phyloP scores from a whole-genome alignment of 176 grass and related monocot species.

The Triticum timopheevii region DNA sequence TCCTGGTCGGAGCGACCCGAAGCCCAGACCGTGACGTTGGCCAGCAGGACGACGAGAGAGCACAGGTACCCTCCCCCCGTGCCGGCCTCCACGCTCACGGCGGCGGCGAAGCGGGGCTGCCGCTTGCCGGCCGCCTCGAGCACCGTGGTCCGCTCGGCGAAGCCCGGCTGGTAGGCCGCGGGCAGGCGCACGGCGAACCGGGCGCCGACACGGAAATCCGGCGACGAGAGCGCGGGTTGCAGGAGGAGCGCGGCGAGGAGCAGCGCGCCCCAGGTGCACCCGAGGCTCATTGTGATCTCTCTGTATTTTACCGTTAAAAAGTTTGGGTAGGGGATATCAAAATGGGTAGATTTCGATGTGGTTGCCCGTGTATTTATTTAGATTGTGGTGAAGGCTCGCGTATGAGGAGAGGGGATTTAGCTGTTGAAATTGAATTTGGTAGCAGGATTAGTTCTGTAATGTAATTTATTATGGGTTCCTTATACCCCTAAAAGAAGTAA shows the following conservation, averaged over 20 bases:
- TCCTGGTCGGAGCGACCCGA: slow-evolving; percentile 30
- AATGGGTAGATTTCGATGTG: not conserved
- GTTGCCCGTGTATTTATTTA: not conserved
- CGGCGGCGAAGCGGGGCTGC: slow-evolving; percentile 19
- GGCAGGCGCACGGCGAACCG: slow-evolving; percentile 30
- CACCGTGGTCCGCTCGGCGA: slow-evolving; percentile 13
- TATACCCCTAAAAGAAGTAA: too few relatives aligned
- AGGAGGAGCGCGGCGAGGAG: slow-evolving; percentile 12
- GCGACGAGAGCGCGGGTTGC: slow-evolving; percentile 9
- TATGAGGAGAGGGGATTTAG: not conserved
- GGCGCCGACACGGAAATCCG: slow-evolving; percentile 27
- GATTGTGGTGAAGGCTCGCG: not conserved
- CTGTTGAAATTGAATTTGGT: slow-evolving; percentile 12
- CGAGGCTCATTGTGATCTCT: not conserved
- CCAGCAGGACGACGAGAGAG: slow-evolving; percentile 37
- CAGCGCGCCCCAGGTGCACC: not conserved
- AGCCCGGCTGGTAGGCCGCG: not conserved
- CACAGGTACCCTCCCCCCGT: slow-evolving; percentile 24
- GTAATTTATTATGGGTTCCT: not conserved
- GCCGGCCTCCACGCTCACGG: slow-evolving; percentile 29
- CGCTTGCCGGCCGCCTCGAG: not conserved
- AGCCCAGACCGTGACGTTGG: slow-evolving; percentile 47
- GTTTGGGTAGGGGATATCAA: not conserved
- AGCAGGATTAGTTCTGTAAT: not conserved
- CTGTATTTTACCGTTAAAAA: not conserved